phyloP scores from a whole-genome alignment of 768 basidiomycete species.

The Lentinula sp. region DNA sequence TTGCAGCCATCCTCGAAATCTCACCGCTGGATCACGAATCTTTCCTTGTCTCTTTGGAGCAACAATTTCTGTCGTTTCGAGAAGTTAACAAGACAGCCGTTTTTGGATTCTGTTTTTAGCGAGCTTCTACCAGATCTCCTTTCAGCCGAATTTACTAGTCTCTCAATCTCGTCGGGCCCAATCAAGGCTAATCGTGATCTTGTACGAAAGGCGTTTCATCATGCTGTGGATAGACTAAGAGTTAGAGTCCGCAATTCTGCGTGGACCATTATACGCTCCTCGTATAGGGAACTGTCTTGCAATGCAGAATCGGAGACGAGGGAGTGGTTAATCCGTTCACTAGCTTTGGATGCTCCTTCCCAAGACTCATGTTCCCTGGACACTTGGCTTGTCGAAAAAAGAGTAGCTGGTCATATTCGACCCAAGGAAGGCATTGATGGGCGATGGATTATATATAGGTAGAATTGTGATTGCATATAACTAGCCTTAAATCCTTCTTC shows the following conservation, averaged over 20 bases:
- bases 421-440: slow-evolving; percentile 52
- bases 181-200: slow-evolving; percentile 13
- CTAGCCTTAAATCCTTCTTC: too few relatives aligned
- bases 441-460: slow-evolving; percentile 44
- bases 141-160: background rate
- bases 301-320: slow-evolving; percentile 29
- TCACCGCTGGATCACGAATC: slow-evolving; percentile 42
- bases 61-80: slow-evolving; percentile 52
- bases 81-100: slow-evolving; percentile 27
- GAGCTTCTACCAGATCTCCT: slow-evolving; percentile 11
- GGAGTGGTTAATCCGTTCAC: slow-evolving; percentile 41
- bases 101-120: slow-evolving; percentile 15
- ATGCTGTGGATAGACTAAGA: slow-evolving; percentile 41
- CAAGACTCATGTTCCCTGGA: slow-evolving; percentile 26
- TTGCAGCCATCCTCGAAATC: slow-evolving; percentile 29
- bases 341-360: slow-evolving; percentile 35
- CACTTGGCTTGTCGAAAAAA: slow-evolving; percentile 46
- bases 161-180: background rate
- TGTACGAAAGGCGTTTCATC: slow-evolving; percentile 34
- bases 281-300: slow-evolving; percentile 57
- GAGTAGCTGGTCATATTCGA: slow-evolving; percentile 38
- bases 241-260: slow-evolving; percentile 43
- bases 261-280: slow-evolving; percentile 55
- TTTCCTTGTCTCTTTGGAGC: slow-evolving; percentile 47
- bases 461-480: background rate